These are phyloP conservation scores for Lagerstroemia speciosa DNA, from an alignment of 345 rosid species.

Conservation along the genomic window DNA sequence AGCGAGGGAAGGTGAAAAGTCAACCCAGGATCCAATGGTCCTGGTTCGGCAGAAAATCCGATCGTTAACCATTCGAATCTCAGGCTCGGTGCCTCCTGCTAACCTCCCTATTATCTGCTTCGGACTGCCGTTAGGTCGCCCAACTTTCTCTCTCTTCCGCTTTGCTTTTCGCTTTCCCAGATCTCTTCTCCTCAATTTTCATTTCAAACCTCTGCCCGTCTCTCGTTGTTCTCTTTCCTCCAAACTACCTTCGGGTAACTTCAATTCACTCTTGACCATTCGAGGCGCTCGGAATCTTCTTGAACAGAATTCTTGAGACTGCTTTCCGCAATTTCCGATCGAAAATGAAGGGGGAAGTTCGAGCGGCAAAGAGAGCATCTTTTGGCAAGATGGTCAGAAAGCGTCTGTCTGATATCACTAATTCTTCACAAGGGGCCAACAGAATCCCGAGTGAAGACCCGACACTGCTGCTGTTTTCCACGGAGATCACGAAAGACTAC, in stretches of 20 bases:
- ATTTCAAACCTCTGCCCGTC: not conserved
- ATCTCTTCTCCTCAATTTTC: not conserved
- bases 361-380: not conserved
- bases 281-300: not conserved
- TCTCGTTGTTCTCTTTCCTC: no score
- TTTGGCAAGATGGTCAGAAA: not conserved
- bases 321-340: not conserved
- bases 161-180: no score
- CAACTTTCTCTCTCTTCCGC: not conserved
- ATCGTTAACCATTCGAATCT: constrained; percentile 7
- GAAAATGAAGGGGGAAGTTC: constrained; percentile 1
- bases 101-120: not conserved
- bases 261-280: not conserved
- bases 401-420: constrained; percentile 16
- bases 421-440: not conserved
- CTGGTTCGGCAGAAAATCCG: constrained; percentile 1
- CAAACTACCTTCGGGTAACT: no score
- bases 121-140: constrained; percentile 9
- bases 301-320: not conserved
- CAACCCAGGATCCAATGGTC: no score
- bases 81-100: constrained; percentile 22
- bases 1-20: no score
- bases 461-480: constrained; percentile 15
- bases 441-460: constrained; percentile 12
- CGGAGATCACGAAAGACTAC: constrained; percentile 15